Conservation (phyloP, 2,329 filamentous ascomycete species). For the Verruconis gallopava region DNA sequence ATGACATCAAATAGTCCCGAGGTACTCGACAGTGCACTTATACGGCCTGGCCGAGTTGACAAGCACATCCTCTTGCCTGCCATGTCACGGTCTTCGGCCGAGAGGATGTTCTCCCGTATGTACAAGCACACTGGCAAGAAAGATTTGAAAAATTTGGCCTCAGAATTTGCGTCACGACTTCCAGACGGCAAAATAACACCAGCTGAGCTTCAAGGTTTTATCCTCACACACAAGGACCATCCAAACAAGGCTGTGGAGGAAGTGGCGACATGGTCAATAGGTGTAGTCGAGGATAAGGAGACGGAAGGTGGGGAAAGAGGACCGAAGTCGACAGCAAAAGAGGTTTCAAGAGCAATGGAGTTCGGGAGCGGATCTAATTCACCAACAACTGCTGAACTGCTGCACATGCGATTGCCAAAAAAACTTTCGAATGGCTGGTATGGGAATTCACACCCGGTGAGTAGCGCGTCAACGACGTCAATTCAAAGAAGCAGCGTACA, state of each 20-base stretch:
- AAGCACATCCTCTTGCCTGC: slow-evolving; percentile 4
- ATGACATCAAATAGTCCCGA: slow-evolving; percentile 19
- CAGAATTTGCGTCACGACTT: slow-evolving; percentile 18
- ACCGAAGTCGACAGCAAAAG: neutral
- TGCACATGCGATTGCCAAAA: too few species aligned
- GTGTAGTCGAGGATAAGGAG: neutral
- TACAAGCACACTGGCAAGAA: neutral
- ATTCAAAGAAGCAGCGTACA: too few species aligned
- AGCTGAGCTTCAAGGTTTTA: slow-evolving; percentile 17
- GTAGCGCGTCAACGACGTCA: too few species aligned
- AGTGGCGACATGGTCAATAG: neutral
- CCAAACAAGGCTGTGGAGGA: slow-evolving; percentile 7
- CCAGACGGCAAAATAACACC: slow-evolving; percentile 19
- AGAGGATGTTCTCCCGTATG: slow-evolving; percentile 3
- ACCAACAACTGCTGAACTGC: too few species aligned
- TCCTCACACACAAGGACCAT: slow-evolving; percentile 2
- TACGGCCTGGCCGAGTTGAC: slow-evolving; percentile 16
- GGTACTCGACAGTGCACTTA: slow-evolving; percentile 15
- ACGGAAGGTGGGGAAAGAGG: slow-evolving; percentile 1
- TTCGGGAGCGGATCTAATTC: too few species aligned
- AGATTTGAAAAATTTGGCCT: slow-evolving; percentile 15
- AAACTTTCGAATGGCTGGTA: too few species aligned
- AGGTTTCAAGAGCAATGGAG: too few species aligned
- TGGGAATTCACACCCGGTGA: too few species aligned
- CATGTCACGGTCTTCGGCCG: neutral